Conservation (phyloP, 2,329 filamentous ascomycete species). For the Aureobasidium sp. region DNA sequence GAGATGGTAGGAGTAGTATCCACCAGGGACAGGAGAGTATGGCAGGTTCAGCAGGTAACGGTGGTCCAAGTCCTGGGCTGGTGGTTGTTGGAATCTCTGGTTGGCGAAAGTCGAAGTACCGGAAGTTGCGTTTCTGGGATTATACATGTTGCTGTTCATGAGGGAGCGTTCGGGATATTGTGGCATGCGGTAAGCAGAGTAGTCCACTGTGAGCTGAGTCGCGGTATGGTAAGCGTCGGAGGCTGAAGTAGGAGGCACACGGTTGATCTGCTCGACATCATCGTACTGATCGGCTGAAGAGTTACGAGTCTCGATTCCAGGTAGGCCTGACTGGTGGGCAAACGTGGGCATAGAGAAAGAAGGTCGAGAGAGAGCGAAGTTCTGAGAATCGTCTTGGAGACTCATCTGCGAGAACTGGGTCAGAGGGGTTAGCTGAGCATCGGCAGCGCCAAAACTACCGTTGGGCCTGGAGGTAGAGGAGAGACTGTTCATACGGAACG, state of each 20-base stretch:
- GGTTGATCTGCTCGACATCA: conserved; percentile 17
- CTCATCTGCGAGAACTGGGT: conserved; percentile 18
- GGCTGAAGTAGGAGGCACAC: not conserved
- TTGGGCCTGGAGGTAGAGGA: not conserved
- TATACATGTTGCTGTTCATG: not conserved
- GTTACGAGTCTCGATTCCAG: not conserved
- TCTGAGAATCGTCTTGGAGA: conserved; percentile 34
- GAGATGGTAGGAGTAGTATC: conserved; percentile 26
- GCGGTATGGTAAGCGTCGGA: not conserved
- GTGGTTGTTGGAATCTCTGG: not conserved
- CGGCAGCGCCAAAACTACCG: conserved; percentile 3
- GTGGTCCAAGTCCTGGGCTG: not conserved
- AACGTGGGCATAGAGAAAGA: not conserved
- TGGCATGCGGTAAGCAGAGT: not conserved
- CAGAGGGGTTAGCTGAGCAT: not conserved
- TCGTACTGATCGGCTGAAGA: conserved; percentile 6
- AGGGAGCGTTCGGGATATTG: conserved; percentile 1
- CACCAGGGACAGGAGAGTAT: not conserved
- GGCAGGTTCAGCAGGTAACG: not conserved
- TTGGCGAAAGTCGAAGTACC: not conserved
- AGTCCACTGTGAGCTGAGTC: not conserved
- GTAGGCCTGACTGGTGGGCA: not conserved
- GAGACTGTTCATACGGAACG: conserved; percentile 21
- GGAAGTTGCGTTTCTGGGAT: not conserved
- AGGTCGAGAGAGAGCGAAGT: not conserved